Evolutionary conservation across 2,329 filamentous ascomycete genomes (phyloP).

Genomic region (Niveomyces coronatus): DNA sequence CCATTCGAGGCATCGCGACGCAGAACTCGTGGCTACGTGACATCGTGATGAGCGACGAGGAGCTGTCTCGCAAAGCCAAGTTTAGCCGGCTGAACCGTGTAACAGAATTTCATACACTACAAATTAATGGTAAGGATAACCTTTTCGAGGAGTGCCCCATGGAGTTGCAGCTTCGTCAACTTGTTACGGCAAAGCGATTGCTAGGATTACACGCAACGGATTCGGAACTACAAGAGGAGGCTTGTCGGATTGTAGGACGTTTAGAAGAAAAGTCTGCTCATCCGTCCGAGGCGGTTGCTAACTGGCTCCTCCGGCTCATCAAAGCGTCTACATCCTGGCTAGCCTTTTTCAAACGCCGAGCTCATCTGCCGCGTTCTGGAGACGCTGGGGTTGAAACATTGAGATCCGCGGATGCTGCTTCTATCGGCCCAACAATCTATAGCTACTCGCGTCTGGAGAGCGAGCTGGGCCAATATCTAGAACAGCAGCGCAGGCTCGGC

Average conservation of each 20-base stretch:
- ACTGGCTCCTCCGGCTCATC: constrained; percentile 46
- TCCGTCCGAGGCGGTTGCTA: constrained; percentile 39
- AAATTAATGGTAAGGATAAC: constrained; percentile 47
- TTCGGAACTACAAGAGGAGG: constrained; percentile 48
- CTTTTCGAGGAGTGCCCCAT: constrained; percentile 48
- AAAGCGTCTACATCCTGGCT: constrained; percentile 44
- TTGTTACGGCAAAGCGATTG: constrained; percentile 38
- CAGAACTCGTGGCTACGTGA: constrained; percentile 47
- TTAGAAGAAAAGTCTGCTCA: constrained; percentile 41
- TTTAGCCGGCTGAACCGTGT: constrained; percentile 37
- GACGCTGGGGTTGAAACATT: constrained; percentile 39
- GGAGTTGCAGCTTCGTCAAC: constrained; percentile 44
- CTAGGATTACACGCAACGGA: constrained; percentile 51
- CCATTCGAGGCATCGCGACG: constrained; percentile 27
- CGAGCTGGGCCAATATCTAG: constrained; percentile 44
- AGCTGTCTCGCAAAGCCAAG: constrained; percentile 32
- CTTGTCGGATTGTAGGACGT: constrained; percentile 46
- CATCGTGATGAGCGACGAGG: constrained; percentile 40
- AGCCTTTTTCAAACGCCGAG: constrained; percentile 42
- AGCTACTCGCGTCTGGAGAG: constrained; percentile 46
- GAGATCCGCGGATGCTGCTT: constrained; percentile 41
- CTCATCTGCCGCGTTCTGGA: constrained; percentile 45
- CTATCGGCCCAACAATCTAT: constrained; percentile 50
- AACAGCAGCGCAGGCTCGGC: constrained; percentile 32
- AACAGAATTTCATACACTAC: constrained; percentile 36